A percentile compares a stretch with the other conserved stretches of the same genome.
phyloP scores from a whole-genome alignment of 306 rosid species.

The Casuarina glauca region DNA sequence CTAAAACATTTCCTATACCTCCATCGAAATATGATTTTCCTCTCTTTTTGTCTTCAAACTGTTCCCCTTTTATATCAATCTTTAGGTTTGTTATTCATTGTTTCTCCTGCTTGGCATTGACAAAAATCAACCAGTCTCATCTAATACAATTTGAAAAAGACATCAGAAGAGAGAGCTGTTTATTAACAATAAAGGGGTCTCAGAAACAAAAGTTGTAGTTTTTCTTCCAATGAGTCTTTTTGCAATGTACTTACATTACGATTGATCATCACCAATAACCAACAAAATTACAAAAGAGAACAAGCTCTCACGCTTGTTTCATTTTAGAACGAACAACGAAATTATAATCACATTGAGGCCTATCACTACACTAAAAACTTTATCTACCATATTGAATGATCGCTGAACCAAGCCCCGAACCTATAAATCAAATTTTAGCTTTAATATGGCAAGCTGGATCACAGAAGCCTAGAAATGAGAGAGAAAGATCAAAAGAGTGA shows the following conservation, averaged over 20 bases:
- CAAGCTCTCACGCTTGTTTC: not conserved
- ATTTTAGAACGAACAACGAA: not conserved
- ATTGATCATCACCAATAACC: not conserved
- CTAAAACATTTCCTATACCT: no score
- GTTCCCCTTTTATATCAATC: not conserved
- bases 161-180: not conserved
- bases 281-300: not conserved
- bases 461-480: not conserved
- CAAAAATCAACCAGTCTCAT: not conserved
- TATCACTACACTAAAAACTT: not conserved
- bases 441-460: not conserved
- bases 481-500: constrained; percentile 3
- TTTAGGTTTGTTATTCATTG: not conserved
- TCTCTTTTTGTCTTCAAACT: not conserved
- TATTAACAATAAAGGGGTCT: not conserved
- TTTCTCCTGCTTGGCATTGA: not conserved
- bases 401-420: not conserved
- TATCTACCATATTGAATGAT: not conserved
- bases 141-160: no score
- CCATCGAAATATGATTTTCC: not conserved
- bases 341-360: not conserved
- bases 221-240: not conserved
- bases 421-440: not conserved
- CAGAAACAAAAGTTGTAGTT: not conserved
- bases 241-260: not conserved